These are phyloP conservation scores for Lithohypha guttulata DNA, from an alignment of 2,329 filamentous ascomycete genomes.

Conservation along the genomic window DNA sequence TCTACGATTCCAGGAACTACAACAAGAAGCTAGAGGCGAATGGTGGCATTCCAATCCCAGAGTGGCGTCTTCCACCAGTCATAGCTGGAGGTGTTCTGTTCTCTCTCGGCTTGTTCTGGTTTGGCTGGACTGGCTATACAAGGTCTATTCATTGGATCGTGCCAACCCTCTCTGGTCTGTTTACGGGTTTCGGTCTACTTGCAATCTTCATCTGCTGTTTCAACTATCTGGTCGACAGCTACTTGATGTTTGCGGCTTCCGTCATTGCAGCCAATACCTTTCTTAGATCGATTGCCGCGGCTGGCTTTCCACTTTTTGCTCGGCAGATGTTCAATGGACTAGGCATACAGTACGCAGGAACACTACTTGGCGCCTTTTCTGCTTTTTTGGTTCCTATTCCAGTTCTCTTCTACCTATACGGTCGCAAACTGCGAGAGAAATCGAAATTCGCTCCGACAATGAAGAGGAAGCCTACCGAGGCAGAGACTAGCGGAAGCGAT, in stretches of 20 bases:
- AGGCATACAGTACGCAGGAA: slow-evolving; percentile 34
- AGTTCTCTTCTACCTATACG: slow-evolving; percentile 28
- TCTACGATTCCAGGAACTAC: slow-evolving; percentile 56
- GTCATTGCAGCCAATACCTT: slow-evolving; percentile 42
- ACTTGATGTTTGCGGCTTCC: slow-evolving; percentile 45
- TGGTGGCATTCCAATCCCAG: slow-evolving; percentile 46
- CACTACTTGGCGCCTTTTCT: slow-evolving; percentile 29
- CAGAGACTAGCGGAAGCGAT: slow-evolving; percentile 23
- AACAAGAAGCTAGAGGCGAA: slow-evolving; percentile 58
- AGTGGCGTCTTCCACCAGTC: slow-evolving; percentile 47
- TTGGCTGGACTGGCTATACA: slow-evolving; percentile 58
- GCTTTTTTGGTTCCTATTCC: slow-evolving; percentile 30
- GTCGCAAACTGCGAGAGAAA: slow-evolving; percentile 21
- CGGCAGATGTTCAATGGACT: slow-evolving; percentile 46
- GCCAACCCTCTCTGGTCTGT: slow-evolving; percentile 37
- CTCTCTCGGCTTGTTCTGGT: slow-evolving; percentile 62
- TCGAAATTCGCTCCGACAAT: slow-evolving; percentile 31
- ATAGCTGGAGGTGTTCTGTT: slow-evolving; percentile 43
- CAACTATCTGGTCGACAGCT: slow-evolving; percentile 51
- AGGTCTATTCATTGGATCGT: slow-evolving; percentile 31
- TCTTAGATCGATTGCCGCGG: slow-evolving; percentile 33
- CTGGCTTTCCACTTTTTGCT: slow-evolving; percentile 42
- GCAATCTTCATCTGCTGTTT: slow-evolving; percentile 47
- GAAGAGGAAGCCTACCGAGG: slow-evolving; percentile 37
- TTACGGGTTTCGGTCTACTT: slow-evolving; percentile 48